Evolutionary conservation across 108 stramenopile genomes (phyloP).

Genomic region (Mayamaea pseudoterrestris): DNA sequence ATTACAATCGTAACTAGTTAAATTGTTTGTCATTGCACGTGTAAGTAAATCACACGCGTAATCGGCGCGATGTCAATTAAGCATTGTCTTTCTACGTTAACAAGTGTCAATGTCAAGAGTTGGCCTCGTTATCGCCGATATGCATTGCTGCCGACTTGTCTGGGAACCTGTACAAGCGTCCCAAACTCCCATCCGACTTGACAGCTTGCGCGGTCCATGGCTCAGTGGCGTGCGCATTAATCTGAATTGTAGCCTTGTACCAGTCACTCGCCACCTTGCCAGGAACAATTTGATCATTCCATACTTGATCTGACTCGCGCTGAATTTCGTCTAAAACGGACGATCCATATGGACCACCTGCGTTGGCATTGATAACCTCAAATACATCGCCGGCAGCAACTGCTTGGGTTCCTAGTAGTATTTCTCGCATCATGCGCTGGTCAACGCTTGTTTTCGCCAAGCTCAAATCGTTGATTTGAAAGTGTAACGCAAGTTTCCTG

Average conservation of each 20-base stretch:
- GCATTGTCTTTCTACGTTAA: too few relatives aligned
- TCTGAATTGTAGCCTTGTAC: slow-evolving; percentile 66
- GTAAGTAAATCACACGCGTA: too few relatives aligned
- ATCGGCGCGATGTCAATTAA: too few relatives aligned
- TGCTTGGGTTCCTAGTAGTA: slow-evolving; percentile 37
- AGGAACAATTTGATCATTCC: slow-evolving; percentile 35
- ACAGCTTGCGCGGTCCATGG: slow-evolving; percentile 75
- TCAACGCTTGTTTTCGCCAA: slow-evolving; percentile 66
- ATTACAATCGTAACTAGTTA: too few relatives aligned
- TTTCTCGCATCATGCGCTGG: slow-evolving; percentile 67
- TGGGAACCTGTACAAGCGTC: slow-evolving; percentile 34
- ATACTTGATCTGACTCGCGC: slow-evolving; percentile 59
- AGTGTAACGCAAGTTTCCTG: slow-evolving; percentile 73
- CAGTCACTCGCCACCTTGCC: slow-evolving; percentile 48
- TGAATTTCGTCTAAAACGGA: slow-evolving; percentile 63
- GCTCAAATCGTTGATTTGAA: slow-evolving; percentile 64
- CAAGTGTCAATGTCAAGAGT: too few relatives aligned
- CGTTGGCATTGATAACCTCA: slow-evolving; percentile 63
- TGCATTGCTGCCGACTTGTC: too few relatives aligned
- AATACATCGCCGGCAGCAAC: slow-evolving; percentile 26
- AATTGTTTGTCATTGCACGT: too few relatives aligned
- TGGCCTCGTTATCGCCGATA: too few relatives aligned
- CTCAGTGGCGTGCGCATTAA: slow-evolving; percentile 36
- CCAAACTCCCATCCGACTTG: slow-evolving; percentile 53
- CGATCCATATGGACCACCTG: slow-evolving; percentile 79